These are phyloP conservation scores for Dactylonectria estremocensis DNA, from an alignment of 2,329 filamentous ascomycete genomes.

Conservation along the genomic window DNA sequence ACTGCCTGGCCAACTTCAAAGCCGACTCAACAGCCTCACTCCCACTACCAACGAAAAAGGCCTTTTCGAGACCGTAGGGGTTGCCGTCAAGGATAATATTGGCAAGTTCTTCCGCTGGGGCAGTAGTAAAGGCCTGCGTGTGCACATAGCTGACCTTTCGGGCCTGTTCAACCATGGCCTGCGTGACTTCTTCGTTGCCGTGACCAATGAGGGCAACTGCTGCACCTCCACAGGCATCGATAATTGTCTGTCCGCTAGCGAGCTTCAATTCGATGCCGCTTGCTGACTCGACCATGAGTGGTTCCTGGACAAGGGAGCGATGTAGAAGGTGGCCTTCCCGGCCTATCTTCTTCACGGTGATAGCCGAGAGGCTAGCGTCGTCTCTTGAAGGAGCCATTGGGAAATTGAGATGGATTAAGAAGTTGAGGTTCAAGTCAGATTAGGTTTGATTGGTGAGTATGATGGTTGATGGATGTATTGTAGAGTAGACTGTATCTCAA, in stretches of 20 bases:
- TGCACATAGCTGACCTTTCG: conserved; percentile 50
- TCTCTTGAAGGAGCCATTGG: not conserved
- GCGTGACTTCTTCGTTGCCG: conserved; percentile 67
- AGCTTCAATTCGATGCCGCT: conserved; percentile 52
- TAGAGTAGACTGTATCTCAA: not conserved
- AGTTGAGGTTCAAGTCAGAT: not conserved
- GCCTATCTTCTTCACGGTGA: not conserved
- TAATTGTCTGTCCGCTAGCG: conserved; percentile 65
- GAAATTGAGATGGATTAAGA: not conserved
- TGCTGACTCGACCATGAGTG: conserved; percentile 43
- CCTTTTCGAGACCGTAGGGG: conserved; percentile 40
- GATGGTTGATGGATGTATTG: not conserved
- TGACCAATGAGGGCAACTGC: conserved; percentile 77
- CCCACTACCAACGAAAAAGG: conserved; percentile 45
- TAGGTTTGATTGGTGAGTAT: not conserved
- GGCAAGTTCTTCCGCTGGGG: conserved; percentile 42
- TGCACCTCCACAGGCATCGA: conserved; percentile 79
- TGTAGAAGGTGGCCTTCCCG: not conserved
- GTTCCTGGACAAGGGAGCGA: not conserved
- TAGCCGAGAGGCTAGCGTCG: not conserved
- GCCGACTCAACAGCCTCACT: conserved; percentile 62
- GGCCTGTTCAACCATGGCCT: conserved; percentile 70
- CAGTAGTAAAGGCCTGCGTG: conserved; percentile 42
- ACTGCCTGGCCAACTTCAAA: conserved; percentile 64
- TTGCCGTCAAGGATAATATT: conserved; percentile 35